Conservation (phyloP, 495 filamentous ascomycete genomes). For the Podospora conica region DNA sequence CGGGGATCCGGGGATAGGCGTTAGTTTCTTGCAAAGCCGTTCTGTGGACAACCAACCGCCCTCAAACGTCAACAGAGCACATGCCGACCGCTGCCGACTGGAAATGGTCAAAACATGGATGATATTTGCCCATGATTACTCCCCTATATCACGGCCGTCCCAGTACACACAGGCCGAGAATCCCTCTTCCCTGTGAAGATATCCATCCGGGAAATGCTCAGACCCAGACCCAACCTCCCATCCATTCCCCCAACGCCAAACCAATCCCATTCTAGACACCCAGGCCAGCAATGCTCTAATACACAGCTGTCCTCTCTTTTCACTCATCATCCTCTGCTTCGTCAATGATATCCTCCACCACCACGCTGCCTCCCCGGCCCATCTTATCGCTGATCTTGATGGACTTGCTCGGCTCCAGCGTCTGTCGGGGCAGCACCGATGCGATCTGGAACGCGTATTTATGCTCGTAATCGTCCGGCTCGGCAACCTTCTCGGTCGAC, state of each 20-base stretch:
- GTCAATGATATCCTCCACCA: slow-evolving; percentile 58
- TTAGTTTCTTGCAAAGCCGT: neutral
- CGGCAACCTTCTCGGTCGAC: slow-evolving; percentile 29
- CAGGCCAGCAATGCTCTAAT: neutral
- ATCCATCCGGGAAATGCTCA: neutral
- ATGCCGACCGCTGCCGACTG: neutral
- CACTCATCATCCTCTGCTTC: slow-evolving; percentile 30
- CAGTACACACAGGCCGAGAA: neutral
- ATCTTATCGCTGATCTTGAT: slow-evolving; percentile 64
- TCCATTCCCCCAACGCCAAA: neutral
- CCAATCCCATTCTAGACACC: neutral
- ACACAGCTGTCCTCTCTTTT: neutral
- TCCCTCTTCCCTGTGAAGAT: neutral
- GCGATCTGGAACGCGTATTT: slow-evolving; percentile 76
- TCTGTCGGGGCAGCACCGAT: slow-evolving; percentile 71
- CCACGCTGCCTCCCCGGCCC: slow-evolving; percentile 78
- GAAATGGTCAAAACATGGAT: neutral
- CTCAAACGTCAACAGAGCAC: neutral
- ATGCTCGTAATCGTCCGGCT: slow-evolving; percentile 68
- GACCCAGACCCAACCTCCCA: neutral
- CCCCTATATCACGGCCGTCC: neutral
- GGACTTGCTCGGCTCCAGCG: slow-evolving; percentile 60
- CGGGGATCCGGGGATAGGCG: neutral
- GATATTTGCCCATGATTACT: neutral
- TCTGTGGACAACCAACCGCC: neutral